Base-by-base conservation (phyloP, 73 alveolate species). In the Tetrahymena borealis region DNA sequence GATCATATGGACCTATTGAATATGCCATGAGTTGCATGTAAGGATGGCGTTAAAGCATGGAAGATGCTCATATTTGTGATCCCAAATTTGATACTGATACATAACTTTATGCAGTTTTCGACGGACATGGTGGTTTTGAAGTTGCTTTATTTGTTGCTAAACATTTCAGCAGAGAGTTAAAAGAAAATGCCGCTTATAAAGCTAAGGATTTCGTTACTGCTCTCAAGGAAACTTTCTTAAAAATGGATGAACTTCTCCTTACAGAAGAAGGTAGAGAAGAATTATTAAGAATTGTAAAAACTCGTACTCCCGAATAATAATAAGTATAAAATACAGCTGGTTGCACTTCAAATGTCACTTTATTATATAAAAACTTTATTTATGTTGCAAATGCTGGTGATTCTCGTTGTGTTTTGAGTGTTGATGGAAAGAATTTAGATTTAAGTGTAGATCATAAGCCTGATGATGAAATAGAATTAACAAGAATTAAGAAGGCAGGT, bases 81-180 rank as follows among this genome's bases (percentile, higher is more conserved):
- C 94, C 96, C 33, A 94, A 94, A 78, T 78, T 97, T 79, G 99
- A 97, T 3, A 78, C 33, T 11, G 97, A 92, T 24, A 93, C 98
- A 16, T 91, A 94, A 32, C 96, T 98, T n/a, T 98, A 95, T 94
- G 99, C 99, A 4, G 98, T 98, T 38, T 98, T 97, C 90, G 99
- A 98, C 94, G 99, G 99, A 18, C 99, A 98, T 90, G 99, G 99
- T 1, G 99, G 99, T 28, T 93, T 94, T 39, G 99, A 98, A 96
- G 99, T 96, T 33, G 99, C 99, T 4, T 41, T 91, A 38, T 98
- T 38, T 95, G 97, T 95, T 16, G 95, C 96, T 4, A 91, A 93
- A 36, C 98, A 98, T 90, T 94, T 98, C 43, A 90, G 92, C 20
- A 93, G 93, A 32, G 98, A 96, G 92, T 92, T 98, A 35, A 78